A percentile compares a stretch with the other conserved stretches of the same genome.
Evolutionary conservation across 805 yeast species (phyloP).

Genomic region (Hanseniaspora opuntiae): DNA sequence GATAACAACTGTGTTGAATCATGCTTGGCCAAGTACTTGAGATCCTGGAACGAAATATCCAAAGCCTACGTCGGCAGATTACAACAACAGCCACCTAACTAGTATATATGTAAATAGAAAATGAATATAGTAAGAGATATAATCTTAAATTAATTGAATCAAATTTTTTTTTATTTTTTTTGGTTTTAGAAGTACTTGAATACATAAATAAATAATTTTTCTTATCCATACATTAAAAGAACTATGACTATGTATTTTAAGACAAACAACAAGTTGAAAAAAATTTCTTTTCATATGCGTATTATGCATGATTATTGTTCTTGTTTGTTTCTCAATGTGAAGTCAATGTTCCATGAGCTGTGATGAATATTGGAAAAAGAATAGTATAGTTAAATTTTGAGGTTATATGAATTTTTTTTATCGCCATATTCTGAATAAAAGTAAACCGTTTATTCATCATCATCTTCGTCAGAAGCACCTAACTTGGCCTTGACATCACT

Average conservation of each 20-base stretch:
- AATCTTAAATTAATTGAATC: not conserved
- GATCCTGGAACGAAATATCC: conserved; percentile 78
- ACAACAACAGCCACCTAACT: conserved; percentile 35
- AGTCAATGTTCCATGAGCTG: too few species aligned
- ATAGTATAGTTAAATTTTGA: not conserved
- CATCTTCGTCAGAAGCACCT: conserved; percentile 45
- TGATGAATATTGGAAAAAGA: not conserved
- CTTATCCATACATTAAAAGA: not conserved
- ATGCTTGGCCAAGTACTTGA: conserved; percentile 78
- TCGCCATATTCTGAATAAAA: not conserved
- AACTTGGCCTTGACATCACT: conserved; percentile 53
- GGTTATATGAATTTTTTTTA: not conserved
- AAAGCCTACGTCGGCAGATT: conserved; percentile 64
- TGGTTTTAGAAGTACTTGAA: not conserved
- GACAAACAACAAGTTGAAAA: too few species aligned
- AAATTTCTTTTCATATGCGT: too few species aligned
- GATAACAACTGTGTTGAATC: conserved; percentile 44
- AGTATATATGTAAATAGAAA: not conserved
- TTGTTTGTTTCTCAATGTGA: too few species aligned
- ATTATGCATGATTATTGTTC: too few species aligned
- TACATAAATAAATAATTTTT: not conserved
- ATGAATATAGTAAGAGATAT: not conserved
- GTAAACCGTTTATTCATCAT: conserved; percentile 28
- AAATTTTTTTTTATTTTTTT: not conserved
- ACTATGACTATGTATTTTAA: too few species aligned